Evolutionary conservation across 352 stramenopile species (phyloP).

Genomic region (Pythium periplocum): DNA sequence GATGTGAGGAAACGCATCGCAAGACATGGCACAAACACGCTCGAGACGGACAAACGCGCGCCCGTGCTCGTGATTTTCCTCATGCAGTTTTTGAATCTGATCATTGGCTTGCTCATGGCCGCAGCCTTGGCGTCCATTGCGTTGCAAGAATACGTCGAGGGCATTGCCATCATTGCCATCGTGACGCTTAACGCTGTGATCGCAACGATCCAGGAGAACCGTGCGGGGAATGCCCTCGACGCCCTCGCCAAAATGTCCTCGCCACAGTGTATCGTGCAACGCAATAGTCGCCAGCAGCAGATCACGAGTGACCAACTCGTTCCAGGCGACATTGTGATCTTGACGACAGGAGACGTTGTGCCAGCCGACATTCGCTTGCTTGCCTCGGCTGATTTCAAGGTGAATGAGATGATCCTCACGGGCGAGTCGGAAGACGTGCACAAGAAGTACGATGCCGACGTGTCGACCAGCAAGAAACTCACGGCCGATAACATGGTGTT

Average conservation of each 20-base stretch:
- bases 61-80: slow-evolving; percentile 28
- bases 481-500: slow-evolving; percentile 75
- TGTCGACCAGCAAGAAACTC: slow-evolving; percentile 7
- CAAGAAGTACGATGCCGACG: slow-evolving; percentile 18
- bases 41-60: slow-evolving; percentile 19
- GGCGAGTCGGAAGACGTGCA: slow-evolving; percentile 55
- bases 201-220: slow-evolving; percentile 29
- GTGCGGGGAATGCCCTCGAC: slow-evolving; percentile 27
- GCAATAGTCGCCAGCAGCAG: slow-evolving; percentile 19
- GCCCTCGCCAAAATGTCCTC: slow-evolving; percentile 29
- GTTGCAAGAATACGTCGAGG: slow-evolving; percentile 32
- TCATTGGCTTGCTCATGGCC: slow-evolving; percentile 30
- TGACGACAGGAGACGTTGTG: slow-evolving; percentile 73
- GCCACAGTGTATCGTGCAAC: slow-evolving; percentile 28
- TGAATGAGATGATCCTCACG: slow-evolving; percentile 85
- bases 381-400: slow-evolving; percentile 36
- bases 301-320: slow-evolving; percentile 28
- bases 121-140: slow-evolving; percentile 31
- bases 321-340: slow-evolving; percentile 39
- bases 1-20: no score
- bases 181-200: slow-evolving; percentile 36
- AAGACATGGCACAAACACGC: slow-evolving; percentile 14
- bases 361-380: slow-evolving; percentile 71
- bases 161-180: slow-evolving; percentile 31
- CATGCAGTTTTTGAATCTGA: slow-evolving; percentile 36